Evolutionary conservation across 2,329 filamentous ascomycete species (phyloP).

Genomic region (Penicillium digitatum): DNA sequence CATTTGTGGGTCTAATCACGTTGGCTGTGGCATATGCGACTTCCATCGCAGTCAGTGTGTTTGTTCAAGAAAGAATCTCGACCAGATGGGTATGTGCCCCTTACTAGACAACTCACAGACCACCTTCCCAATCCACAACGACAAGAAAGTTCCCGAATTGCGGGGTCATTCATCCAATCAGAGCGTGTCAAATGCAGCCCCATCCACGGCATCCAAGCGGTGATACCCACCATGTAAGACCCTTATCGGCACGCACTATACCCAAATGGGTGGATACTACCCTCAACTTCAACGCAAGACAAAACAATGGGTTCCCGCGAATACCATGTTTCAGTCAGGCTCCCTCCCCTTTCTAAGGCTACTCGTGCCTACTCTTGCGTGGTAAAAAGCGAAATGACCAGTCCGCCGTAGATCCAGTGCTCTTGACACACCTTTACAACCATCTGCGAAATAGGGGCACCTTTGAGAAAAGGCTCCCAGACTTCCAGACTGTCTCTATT

Average conservation of each 20-base stretch:
- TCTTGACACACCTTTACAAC: too few species aligned
- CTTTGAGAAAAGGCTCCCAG: too few species aligned
- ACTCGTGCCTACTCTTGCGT: background rate
- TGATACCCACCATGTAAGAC: background rate
- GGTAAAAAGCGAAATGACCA: background rate
- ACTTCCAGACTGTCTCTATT: too few species aligned
- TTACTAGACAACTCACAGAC: too few species aligned
- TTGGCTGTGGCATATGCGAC: conserved; percentile 55
- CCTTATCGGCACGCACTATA: background rate
- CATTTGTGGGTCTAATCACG: conserved; percentile 55
- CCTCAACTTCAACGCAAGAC: background rate
- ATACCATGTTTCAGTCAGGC: background rate
- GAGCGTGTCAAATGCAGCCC: background rate
- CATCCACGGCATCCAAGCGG: background rate
- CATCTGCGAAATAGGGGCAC: too few species aligned
- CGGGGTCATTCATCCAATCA: background rate
- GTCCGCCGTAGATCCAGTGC: background rate
- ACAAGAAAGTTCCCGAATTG: background rate
- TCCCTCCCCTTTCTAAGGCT: background rate
- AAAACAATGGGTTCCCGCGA: background rate
- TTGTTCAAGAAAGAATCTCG: too few species aligned
- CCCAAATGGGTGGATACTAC: background rate
- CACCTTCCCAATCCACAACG: too few species aligned
- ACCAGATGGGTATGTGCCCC: too few species aligned
- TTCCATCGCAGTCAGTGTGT: conserved; percentile 41